phyloP scores from a whole-genome alignment of 169 alveolate species.

The Fabrea salina region DNA sequence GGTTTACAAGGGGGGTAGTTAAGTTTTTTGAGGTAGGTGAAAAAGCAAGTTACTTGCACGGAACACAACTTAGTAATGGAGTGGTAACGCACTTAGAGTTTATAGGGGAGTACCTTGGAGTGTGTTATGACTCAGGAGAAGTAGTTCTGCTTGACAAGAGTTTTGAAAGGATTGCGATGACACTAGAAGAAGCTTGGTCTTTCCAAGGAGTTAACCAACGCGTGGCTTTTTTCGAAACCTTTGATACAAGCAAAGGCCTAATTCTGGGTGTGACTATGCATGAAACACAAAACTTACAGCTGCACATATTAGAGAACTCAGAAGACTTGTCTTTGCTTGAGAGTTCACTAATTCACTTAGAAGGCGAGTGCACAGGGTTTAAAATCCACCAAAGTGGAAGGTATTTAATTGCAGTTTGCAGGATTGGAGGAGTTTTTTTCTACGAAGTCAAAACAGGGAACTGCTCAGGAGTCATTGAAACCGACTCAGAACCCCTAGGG shows the following conservation, averaged over 20 bases:
- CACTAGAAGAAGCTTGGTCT: neutral
- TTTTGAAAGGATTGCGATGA: neutral
- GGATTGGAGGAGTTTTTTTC: slow-evolving; percentile 2
- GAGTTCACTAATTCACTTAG: too few relatives aligned
- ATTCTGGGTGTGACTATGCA: neutral
- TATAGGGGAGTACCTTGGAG: neutral
- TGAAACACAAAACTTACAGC: neutral
- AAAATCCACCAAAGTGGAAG: slow-evolving; percentile 1
- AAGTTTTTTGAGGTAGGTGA: slow-evolving; percentile 17
- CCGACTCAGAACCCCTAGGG: neutral
- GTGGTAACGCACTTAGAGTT: neutral
- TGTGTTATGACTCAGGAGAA: neutral
- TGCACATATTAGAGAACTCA: neutral
- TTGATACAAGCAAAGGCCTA: neutral
- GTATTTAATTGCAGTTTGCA: neutral
- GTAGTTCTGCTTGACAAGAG: neutral
- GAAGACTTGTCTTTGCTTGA: too few relatives aligned
- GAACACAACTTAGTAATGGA: neutral
- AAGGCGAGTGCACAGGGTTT: neutral
- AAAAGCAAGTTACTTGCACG: neutral
- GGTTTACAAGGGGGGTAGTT: slow-evolving; percentile 17
- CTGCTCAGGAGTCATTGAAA: neutral
- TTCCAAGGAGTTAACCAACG: neutral
- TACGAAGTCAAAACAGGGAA: neutral
- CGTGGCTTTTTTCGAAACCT: neutral